phyloP scores from a whole-genome alignment of 75 land plant species.

The Ceratopteris richardii region DNA sequence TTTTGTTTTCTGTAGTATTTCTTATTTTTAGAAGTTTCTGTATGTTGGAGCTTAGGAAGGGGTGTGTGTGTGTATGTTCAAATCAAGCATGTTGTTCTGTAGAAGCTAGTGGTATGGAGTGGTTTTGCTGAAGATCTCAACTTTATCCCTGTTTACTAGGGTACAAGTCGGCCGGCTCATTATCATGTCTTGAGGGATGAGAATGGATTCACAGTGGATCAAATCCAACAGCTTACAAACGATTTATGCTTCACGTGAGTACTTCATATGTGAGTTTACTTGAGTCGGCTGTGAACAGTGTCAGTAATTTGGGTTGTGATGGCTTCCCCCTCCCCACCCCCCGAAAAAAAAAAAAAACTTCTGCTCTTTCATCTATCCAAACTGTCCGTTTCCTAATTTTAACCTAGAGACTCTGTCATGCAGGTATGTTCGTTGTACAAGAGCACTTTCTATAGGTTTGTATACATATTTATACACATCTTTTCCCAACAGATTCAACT shows the following conservation, averaged over 20 bases:
- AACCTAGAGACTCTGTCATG: too few relatives aligned
- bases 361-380: neutral
- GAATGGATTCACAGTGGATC: conserved; percentile 16
- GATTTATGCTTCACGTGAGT: conserved; percentile 23
- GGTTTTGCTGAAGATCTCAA: too few relatives aligned
- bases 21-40: too few relatives aligned
- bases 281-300: too few relatives aligned
- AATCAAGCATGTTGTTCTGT: neutral
- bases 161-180: conserved; percentile 31
- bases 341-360: too few relatives aligned
- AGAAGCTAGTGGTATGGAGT: too few relatives aligned
- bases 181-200: conserved; percentile 33
- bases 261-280: neutral
- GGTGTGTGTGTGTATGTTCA: neutral
- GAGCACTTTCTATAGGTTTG: conserved; percentile 22
- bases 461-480: neutral
- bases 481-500: neutral
- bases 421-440: conserved; percentile 25
- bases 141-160: conserved; percentile 10
- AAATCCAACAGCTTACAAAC: conserved; percentile 17
- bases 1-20: too few relatives aligned
- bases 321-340: too few relatives aligned
- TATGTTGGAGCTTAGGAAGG: neutral
- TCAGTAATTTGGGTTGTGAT: too few relatives aligned
- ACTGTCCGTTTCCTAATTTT: too few relatives aligned